phyloP scores from a whole-genome alignment of 352 stramenopile genomes.

The Pythium dissimile region DNA sequence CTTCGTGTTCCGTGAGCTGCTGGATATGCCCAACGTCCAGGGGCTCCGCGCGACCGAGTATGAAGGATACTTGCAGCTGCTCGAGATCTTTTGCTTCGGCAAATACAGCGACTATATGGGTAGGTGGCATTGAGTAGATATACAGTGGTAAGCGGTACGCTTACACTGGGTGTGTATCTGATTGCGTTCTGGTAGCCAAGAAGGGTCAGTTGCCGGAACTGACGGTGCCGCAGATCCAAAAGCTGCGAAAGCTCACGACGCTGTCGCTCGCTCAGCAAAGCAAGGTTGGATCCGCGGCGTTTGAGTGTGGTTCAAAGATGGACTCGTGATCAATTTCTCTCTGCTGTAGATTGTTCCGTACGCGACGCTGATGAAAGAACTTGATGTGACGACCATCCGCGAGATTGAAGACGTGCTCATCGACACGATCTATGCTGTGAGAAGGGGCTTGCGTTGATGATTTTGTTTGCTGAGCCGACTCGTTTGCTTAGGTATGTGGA shows the following conservation, averaged over 20 bases:
- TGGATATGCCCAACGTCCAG: constrained; percentile 90
- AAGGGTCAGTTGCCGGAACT: constrained; percentile 64
- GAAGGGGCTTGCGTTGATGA: no score
- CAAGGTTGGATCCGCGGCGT: constrained; percentile 60
- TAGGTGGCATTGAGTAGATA: constrained; percentile 15
- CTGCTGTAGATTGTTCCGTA: constrained; percentile 88
- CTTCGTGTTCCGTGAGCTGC: constrained; percentile 91
- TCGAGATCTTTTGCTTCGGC: constrained; percentile 91
- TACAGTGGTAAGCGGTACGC: not conserved
- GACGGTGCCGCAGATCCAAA: constrained; percentile 68
- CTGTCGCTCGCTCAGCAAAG: constrained; percentile 81
- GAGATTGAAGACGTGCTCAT: constrained; percentile 93
- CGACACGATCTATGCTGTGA: constrained; percentile 90
- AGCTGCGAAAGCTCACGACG: constrained; percentile 88
- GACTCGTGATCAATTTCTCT: no score
- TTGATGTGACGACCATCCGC: constrained; percentile 78
- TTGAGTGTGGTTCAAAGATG: no score
- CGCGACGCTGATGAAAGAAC: constrained; percentile 61
- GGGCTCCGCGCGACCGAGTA: constrained; percentile 72
- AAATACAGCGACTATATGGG: constrained; percentile 83
- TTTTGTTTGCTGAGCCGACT: not conserved
- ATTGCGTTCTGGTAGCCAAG: constrained; percentile 28
- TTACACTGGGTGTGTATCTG: not conserved
- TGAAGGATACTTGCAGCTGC: constrained; percentile 71
- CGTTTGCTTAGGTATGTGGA: not conserved